Conservation (phyloP, 1,284 basidiomycete species). For the Cerrena zonata region DNA sequence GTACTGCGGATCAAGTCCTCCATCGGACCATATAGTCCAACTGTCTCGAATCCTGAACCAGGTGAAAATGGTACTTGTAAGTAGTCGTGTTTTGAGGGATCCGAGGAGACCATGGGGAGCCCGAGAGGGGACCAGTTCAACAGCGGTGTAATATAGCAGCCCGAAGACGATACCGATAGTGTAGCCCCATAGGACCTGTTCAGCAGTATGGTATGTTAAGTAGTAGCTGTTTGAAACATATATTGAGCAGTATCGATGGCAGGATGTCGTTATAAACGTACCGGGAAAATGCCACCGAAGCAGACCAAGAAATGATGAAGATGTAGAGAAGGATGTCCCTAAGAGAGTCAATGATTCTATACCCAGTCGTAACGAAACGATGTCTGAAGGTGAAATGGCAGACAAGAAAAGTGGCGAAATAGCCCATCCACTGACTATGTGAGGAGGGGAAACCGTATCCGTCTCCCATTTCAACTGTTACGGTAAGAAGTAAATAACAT, state of each 20-base stretch:
- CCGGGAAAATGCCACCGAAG: conserved; percentile 76
- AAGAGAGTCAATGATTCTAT: conserved; percentile 40
- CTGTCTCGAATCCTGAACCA: conserved; percentile 76
- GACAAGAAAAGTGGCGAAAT: conserved; percentile 72
- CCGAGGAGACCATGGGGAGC: conserved; percentile 52
- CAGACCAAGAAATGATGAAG: conserved; percentile 50
- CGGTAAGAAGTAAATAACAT: too few relatives aligned
- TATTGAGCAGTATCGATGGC: not conserved
- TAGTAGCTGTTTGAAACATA: conserved; percentile 49
- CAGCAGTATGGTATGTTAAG: conserved; percentile 66
- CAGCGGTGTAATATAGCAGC: conserved; percentile 47
- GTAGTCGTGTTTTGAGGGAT: conserved; percentile 39
- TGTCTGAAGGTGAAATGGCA: conserved; percentile 72
- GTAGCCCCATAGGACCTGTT: conserved; percentile 72
- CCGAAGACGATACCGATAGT: conserved; percentile 62
- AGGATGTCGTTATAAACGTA: conserved; percentile 24
- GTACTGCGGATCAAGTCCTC: conserved; percentile 65
- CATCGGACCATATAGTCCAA: conserved; percentile 73
- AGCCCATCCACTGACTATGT: conserved; percentile 86
- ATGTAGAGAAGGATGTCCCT: conserved; percentile 46
- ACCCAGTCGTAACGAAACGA: conserved; percentile 53
- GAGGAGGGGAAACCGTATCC: conserved; percentile 87
- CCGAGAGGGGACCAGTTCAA: conserved; percentile 55
- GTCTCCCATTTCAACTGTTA: conserved; percentile 51
- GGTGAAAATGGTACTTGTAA: conserved; percentile 53